Base-by-base conservation (phyloP, 2,329 filamentous ascomycete species). In the Colletotrichum agaves region DNA sequence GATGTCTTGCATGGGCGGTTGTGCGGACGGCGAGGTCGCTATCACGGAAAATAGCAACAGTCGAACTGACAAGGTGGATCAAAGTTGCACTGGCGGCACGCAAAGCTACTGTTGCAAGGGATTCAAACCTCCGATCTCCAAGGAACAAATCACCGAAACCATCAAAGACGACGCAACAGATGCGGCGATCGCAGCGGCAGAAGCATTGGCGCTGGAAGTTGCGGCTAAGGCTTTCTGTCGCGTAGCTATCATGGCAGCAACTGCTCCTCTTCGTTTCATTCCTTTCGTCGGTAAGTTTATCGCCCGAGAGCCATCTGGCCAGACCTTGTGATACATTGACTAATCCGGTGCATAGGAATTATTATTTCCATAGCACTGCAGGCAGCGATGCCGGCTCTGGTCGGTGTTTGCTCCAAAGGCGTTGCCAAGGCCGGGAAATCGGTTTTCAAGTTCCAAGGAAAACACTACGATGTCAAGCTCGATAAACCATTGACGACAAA, bases 201-300 rank as follows among this genome's bases (percentile, higher is more conserved):
- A 75, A 49, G 63, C 75, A 8, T 69, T 71, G n/a, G 76, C 76
- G 2, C 63, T 78, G 0, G 77, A 78, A 46, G 61, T 78, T 43
- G 77, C 77, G 13, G 76, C 77, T 1, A 79, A 76, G 49, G 76
- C 73, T 1, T 78, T 79, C 55, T 79, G 77, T 67, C 58, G 77
- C 12, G 56, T 78, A 31, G 77, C 77, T 7, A 72, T 79, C 8
- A 73, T 75, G 4, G 77, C 76, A 1, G 43, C 53, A 6, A 37
- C 27, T n/a, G 12, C 17, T 13, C 47, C 58, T 15, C 37, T 65
- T 12, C 43, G 41, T 19, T 27, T 65, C 12, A 59, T 64, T 15
- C 61, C 61, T 12, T 44, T 64, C 12, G 53, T 64, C 4, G 55
- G 61, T 17, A 7, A 44, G 55, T 23, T 4, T 4, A 23, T 23